A percentile compares a stretch with the other conserved stretches of the same genome.
Conservation (phyloP, 2,329 filamentous ascomycete species). For the Tolypocladium album region DNA sequence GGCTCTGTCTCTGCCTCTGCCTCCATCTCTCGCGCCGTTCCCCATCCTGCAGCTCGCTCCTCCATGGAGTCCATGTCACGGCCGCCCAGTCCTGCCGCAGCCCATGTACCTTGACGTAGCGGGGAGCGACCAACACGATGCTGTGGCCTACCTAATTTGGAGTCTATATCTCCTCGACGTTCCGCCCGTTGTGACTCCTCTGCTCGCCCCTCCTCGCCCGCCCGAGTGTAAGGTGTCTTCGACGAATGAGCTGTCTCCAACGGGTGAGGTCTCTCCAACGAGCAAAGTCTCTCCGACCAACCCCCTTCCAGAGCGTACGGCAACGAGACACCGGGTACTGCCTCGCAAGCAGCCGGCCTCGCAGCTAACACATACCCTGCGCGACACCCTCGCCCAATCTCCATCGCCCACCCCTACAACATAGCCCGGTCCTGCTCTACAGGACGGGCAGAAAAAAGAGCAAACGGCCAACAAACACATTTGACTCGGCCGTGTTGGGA, state of each 20-base stretch:
- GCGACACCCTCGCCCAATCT: not conserved
- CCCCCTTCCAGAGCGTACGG: not conserved
- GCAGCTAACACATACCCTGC: not conserved
- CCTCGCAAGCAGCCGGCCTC: not conserved
- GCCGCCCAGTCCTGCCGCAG: not conserved
- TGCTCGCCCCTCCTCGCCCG: not conserved
- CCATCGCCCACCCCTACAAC: constrained; percentile 1
- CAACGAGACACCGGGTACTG: not conserved
- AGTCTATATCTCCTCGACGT: constrained; percentile 13
- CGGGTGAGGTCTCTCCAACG: not conserved
- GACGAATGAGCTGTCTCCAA: not conserved
- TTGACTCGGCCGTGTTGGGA: constrained; percentile 1
- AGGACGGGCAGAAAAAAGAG: constrained; percentile 3
- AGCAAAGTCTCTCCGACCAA: not conserved
- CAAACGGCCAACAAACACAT: constrained; percentile 7
- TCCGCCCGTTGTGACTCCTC: constrained; percentile 4
- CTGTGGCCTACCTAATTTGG: constrained; percentile 13
- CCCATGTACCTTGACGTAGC: constrained; percentile 18
- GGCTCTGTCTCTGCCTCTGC: not conserved
- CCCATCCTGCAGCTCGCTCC: not conserved
- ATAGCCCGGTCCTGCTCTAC: constrained; percentile 1
- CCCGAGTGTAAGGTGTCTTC: not conserved
- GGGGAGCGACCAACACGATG: constrained; percentile 4
- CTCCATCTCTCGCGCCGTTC: not conserved
- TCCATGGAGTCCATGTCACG: not conserved